Evolutionary conservation across 257 asterid species (phyloP).

Genomic region (Ilex aquifolium): DNA sequence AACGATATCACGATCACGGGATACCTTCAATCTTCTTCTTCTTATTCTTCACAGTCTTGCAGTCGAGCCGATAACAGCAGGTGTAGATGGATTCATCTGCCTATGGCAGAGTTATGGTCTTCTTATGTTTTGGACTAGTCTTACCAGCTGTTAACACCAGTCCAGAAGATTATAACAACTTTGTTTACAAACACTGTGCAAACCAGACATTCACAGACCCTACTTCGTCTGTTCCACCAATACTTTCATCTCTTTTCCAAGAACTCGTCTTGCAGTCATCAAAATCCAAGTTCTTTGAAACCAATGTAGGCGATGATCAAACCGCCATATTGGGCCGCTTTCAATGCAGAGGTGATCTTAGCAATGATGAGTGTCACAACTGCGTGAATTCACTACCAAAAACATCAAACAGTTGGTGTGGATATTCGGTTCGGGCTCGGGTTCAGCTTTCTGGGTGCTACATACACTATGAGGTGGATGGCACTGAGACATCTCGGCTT

Average conservation of each 20-base stretch:
- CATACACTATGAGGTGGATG: background rate
- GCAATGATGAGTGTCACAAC: background rate
- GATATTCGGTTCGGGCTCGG: background rate
- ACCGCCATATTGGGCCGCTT: background rate
- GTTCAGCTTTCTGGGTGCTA: background rate
- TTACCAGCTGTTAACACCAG: background rate
- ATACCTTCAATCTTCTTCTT: too few species aligned
- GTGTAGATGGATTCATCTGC: too few species aligned
- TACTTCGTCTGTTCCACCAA: background rate
- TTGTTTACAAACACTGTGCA: background rate
- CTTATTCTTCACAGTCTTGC: too few species aligned
- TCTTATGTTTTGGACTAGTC: too few species aligned
- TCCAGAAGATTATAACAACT: background rate
- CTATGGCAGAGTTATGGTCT: too few species aligned
- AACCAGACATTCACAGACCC: background rate
- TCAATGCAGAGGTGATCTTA: constrained; percentile 2
- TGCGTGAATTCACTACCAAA: background rate
- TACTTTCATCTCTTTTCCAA: background rate
- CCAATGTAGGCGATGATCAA: background rate
- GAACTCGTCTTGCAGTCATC: background rate
- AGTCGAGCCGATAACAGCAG: too few species aligned
- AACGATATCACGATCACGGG: too few species aligned
- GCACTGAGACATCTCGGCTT: background rate
- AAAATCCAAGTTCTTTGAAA: background rate
- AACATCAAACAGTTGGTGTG: background rate